Conservation (phyloP, 257 asterid species). For the Apocynum venetum region DNA sequence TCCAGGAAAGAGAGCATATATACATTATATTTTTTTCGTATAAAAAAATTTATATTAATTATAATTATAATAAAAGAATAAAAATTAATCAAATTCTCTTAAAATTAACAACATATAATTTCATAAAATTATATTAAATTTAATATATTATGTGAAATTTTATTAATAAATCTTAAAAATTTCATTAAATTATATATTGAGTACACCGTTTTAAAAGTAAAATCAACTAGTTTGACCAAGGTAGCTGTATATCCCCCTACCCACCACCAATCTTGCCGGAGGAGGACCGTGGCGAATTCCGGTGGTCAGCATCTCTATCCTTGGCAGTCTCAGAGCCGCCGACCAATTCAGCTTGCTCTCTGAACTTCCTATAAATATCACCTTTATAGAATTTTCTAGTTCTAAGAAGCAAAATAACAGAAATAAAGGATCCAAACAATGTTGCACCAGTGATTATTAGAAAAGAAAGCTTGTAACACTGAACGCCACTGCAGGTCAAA, state of each 20-base stretch:
- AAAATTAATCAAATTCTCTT: too few species aligned
- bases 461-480: conserved; percentile 33
- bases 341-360: conserved; percentile 25
- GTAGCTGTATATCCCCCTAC: neutral
- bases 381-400: conserved; percentile 41
- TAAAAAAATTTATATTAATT: too few species aligned
- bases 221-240: neutral
- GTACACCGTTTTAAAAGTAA: neutral
- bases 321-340: conserved; percentile 3
- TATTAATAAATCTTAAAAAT: too few species aligned
- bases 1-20: too few species aligned
- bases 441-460: conserved; percentile 29
- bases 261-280: neutral
- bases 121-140: too few species aligned
- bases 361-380: conserved; percentile 41
- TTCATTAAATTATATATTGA: too few species aligned
- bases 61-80: too few species aligned
- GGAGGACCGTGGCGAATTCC: neutral
- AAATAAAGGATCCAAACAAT: conserved; percentile 23
- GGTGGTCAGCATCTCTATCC: neutral
- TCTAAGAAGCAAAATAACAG: conserved; percentile 32
- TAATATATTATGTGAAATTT: too few species aligned
- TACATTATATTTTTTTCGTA: too few species aligned
- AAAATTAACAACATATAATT: too few species aligned
- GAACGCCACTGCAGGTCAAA: conserved; percentile 33